phyloP scores from a whole-genome alignment of 768 basidiomycete species.

The Tulasnella sp. region DNA sequence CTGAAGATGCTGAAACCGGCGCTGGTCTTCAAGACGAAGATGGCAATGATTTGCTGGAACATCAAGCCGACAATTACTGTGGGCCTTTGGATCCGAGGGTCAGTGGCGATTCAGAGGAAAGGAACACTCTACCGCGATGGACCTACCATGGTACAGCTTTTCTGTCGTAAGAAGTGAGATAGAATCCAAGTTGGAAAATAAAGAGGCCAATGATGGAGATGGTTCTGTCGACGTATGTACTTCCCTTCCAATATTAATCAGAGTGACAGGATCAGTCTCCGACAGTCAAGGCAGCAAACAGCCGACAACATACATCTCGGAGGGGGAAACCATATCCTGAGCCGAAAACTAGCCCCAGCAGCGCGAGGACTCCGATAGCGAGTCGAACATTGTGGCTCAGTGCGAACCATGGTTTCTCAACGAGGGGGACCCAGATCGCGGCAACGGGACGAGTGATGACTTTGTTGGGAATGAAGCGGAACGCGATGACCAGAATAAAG shows the following conservation, averaged over 20 bases:
- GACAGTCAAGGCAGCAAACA: neutral
- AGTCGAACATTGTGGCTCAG: conserved; percentile 49
- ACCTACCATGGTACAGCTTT: conserved; percentile 62
- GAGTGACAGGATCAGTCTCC: neutral
- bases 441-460: conserved; percentile 62
- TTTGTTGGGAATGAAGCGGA: conserved; percentile 73
- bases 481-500: conserved; percentile 72
- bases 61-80: conserved; percentile 85
- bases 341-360: conserved; percentile 72
- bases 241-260: conserved; percentile 36
- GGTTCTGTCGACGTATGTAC: conserved; percentile 68
- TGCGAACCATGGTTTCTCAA: conserved; percentile 61
- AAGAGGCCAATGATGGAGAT: conserved; percentile 74
- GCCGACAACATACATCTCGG: conserved; percentile 37
- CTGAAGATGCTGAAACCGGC: conserved; percentile 80
- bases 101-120: neutral
- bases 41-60: conserved; percentile 74
- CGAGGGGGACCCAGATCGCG: conserved; percentile 57
- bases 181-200: conserved; percentile 73
- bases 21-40: conserved; percentile 78
- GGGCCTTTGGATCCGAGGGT: conserved; percentile 43
- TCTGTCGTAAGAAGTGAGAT: conserved; percentile 54
- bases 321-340: conserved; percentile 78
- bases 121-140: neutral
- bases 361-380: conserved; percentile 63